A percentile compares a stretch with the other conserved stretches of the same genome.
Evolutionary conservation across 371 early-diverging fungal genomes (phyloP).

Genomic region (Umbelopsis sp.): DNA sequence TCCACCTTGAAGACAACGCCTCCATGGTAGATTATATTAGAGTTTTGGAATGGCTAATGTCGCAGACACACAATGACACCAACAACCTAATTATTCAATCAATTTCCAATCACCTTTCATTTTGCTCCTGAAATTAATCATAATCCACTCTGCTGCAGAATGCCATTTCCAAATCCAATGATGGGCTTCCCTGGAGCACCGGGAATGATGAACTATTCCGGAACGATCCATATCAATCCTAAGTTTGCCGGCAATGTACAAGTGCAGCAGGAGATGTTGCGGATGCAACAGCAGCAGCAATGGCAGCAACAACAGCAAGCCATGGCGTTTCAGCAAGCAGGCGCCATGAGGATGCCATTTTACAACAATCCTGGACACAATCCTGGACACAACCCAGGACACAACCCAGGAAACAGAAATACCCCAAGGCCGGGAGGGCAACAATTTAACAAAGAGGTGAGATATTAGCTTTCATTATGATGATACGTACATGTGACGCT

Average conservation of each 20-base stretch:
- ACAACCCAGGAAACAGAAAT: neutral
- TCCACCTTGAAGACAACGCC: too few species aligned
- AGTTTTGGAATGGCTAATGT: too few species aligned
- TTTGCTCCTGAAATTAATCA: neutral
- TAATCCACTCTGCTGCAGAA: neutral
- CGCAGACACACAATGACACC: neutral
- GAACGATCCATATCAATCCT: constrained; percentile 12
- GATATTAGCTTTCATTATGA: neutral
- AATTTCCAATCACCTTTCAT: too few species aligned
- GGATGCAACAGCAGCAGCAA: constrained; percentile 2
- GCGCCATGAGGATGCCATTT: neutral
- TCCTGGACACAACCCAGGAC: too few species aligned
- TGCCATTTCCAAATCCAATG: neutral
- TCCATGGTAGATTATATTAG: too few species aligned
- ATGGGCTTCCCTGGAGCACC: constrained; percentile 9
- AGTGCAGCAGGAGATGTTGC: constrained; percentile 2
- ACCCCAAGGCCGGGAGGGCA: neutral
- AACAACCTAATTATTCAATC: neutral
- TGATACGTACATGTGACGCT: too few species aligned
- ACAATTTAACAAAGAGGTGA: neutral
- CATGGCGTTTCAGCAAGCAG: constrained; percentile 3
- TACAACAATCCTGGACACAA: neutral
- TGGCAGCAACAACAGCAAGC: constrained; percentile 4
- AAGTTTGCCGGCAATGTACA: constrained; percentile 6
- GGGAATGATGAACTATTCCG: constrained; percentile 5